Conservation (phyloP, 257 asterid species). For the Thymus quinquecostatus region DNA sequence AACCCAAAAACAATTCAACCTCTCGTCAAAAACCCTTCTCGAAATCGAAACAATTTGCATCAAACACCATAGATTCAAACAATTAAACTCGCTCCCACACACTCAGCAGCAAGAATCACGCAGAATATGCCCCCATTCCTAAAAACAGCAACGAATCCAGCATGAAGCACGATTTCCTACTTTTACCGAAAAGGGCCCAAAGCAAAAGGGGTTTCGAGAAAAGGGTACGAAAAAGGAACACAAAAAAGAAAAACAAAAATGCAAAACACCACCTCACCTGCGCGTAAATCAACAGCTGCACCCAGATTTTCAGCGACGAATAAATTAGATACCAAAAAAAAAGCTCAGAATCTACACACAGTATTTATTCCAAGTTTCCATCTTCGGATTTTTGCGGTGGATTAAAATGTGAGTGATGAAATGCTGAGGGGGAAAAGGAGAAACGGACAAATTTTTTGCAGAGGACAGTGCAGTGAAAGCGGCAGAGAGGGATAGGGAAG, state of each 20-base stretch:
- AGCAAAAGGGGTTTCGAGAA: slow-evolving; percentile 31
- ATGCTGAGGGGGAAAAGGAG: slow-evolving; percentile 43
- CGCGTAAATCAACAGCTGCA: slow-evolving; percentile 19
- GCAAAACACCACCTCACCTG: slow-evolving; percentile 34
- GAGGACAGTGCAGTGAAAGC: slow-evolving; percentile 47
- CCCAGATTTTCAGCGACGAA: slow-evolving; percentile 27
- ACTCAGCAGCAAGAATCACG: slow-evolving; percentile 21
- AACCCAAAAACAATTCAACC: background rate
- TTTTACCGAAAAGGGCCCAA: slow-evolving; percentile 3
- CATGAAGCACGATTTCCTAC: slow-evolving; percentile 9
- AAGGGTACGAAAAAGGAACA: slow-evolving; percentile 20
- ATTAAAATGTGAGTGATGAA: slow-evolving; percentile 26
- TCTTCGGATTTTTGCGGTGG: slow-evolving; percentile 22
- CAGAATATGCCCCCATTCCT: slow-evolving; percentile 6
- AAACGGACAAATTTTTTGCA: slow-evolving; percentile 54
- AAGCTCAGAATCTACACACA: slow-evolving; percentile 6
- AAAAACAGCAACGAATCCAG: background rate
- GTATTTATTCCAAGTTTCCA: background rate
- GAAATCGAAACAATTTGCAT: background rate
- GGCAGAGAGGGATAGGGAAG: slow-evolving; percentile 37
- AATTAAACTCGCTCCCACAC: slow-evolving; percentile 1
- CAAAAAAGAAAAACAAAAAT: background rate
- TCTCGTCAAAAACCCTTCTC: background rate
- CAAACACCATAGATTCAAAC: background rate
- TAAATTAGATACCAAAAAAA: background rate